A percentile compares a stretch with the other conserved stretches of the same genome.
phyloP scores from a whole-genome alignment of 2,329 filamentous ascomycete genomes.

The Orbilia ellipsospora region DNA sequence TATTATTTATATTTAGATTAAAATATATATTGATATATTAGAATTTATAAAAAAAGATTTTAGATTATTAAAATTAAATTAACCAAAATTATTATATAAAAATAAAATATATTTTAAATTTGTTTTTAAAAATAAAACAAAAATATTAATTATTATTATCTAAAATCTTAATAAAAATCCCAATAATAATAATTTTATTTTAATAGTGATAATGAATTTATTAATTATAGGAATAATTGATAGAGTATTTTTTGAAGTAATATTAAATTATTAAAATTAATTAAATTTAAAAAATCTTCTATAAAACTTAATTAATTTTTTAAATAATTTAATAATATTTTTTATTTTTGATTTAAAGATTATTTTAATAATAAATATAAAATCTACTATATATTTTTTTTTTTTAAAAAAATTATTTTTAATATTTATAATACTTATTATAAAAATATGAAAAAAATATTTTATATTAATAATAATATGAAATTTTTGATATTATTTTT shows the following conservation, averaged over 20 bases:
- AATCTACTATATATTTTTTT: conserved; percentile 1
- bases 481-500: neutral
- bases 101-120: neutral
- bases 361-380: conserved; percentile 6
- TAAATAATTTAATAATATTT: neutral
- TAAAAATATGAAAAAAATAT: conserved; percentile 10
- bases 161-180: neutral
- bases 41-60: neutral
- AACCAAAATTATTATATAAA: neutral
- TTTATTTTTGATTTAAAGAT: neutral
- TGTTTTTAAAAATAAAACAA: neutral
- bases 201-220: neutral
- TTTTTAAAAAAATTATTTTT: conserved; percentile 14
- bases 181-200: neutral
- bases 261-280: neutral
- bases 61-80: neutral
- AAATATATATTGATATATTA: too few relatives aligned
- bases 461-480: neutral
- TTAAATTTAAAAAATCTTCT: conserved; percentile 12
- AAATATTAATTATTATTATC: neutral
- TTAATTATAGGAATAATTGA: neutral
- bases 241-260: neutral
- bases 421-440: conserved; percentile 9
- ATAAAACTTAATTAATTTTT: conserved; percentile 8
- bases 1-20: neutral